phyloP scores from a whole-genome alignment of 2,329 filamentous ascomycete genomes.

The Paramyrothecium sp. region DNA sequence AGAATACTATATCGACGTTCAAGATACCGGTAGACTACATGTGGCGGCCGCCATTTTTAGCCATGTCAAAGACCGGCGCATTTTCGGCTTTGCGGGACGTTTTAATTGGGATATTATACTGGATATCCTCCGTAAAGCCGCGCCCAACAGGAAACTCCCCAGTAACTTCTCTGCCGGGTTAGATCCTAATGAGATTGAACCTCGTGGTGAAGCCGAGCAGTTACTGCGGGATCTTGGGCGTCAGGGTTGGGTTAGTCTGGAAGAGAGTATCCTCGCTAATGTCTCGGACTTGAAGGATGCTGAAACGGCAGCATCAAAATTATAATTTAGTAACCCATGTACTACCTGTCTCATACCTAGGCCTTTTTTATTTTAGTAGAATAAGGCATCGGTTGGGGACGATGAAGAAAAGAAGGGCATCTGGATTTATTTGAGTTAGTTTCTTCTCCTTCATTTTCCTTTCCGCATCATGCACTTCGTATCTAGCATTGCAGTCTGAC shows the following conservation, averaged over 20 bases:
- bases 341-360: too few species aligned
- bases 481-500: too few species aligned
- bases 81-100: conserved; percentile 51
- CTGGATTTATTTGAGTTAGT: too few species aligned
- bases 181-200: conserved; percentile 7
- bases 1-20: conserved; percentile 46
- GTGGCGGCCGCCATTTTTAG: conserved; percentile 48
- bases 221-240: conserved; percentile 11
- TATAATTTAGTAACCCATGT: too few species aligned
- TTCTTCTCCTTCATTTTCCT: too few species aligned
- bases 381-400: too few species aligned
- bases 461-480: too few species aligned
- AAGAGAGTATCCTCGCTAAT: conserved; percentile 1
- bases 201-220: conserved; percentile 12
- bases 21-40: conserved; percentile 50
- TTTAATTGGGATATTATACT: conserved; percentile 44
- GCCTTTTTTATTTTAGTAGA: too few species aligned
- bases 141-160: conserved; percentile 14
- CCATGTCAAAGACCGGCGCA: conserved; percentile 43
- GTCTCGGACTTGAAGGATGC: neutral
- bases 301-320: too few species aligned
- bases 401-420: too few species aligned
- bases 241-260: conserved; percentile 14
- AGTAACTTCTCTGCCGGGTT: conserved; percentile 18
- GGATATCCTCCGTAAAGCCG: conserved; percentile 18